Evolutionary conservation across 768 basidiomycete genomes (phyloP).

Genomic region (Xerocomellus chrysenteron): DNA sequence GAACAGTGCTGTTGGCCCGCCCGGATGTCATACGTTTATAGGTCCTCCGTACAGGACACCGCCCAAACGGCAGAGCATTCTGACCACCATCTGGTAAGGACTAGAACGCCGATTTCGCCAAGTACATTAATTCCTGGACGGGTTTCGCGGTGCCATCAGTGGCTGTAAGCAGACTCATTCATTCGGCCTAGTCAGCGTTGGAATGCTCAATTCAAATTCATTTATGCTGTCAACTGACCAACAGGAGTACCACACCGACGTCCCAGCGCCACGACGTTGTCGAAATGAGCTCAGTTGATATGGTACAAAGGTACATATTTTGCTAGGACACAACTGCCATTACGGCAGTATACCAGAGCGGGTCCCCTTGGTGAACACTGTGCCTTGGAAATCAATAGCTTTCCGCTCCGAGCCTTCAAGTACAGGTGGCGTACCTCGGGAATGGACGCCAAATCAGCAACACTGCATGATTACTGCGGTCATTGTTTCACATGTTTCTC

Average conservation of each 20-base stretch:
- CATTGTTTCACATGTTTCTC: not conserved
- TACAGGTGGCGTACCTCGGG: not conserved
- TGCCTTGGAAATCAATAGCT: not conserved
- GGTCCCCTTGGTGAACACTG: not conserved
- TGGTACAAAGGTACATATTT: not conserved
- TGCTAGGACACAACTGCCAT: not conserved
- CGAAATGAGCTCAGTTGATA: too few relatives aligned
- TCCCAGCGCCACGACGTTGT: too few relatives aligned
- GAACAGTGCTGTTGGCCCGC: not conserved
- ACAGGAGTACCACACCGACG: not conserved
- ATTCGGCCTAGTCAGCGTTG: not conserved
- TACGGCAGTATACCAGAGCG: not conserved
- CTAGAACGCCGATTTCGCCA: not conserved
- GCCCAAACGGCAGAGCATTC: not conserved
- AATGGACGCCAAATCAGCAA: not conserved
- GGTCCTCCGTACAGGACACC: not conserved
- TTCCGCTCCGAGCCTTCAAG: not conserved
- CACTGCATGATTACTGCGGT: not conserved
- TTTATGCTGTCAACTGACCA: not conserved
- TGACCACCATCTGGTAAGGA: not conserved
- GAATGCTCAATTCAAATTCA: not conserved
- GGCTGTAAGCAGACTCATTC: constrained; percentile 1
- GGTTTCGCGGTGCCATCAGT: constrained; percentile 1
- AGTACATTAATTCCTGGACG: not conserved
- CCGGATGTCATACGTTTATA: constrained; percentile 18